These are phyloP conservation scores for Allium fistulosum DNA, from an alignment of 106 monocot species.

Conservation along the genomic window DNA sequence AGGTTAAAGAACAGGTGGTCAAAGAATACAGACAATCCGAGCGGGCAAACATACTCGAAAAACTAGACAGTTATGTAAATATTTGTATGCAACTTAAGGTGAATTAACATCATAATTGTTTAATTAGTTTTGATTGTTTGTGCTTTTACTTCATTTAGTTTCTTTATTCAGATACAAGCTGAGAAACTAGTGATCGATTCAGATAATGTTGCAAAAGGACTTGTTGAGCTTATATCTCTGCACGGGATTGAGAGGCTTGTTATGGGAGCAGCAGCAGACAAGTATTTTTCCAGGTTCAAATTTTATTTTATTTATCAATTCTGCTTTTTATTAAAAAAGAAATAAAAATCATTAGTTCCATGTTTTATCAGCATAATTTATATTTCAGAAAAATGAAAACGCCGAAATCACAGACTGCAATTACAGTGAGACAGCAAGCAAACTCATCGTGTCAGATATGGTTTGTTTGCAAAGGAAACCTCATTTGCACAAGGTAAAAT, in stretches of 20 bases:
- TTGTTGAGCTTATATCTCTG: conserved; percentile 24
- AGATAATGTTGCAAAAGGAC: conserved; percentile 33
- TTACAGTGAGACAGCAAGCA: conserved; percentile 32
- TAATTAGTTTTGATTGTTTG: too few species aligned
- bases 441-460: conserved; percentile 36
- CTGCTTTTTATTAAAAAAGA: background rate
- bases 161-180: conserved; percentile 21
- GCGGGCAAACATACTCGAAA: conserved; percentile 20
- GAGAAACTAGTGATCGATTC: conserved; percentile 30
- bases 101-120: background rate
- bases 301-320: background rate
- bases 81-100: conserved; percentile 21
- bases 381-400: conserved; percentile 37
- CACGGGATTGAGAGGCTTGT: conserved; percentile 41
- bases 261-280: conserved; percentile 46
- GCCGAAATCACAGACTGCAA: conserved; percentile 42
- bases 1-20: conserved; percentile 25
- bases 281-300: conserved; percentile 20
- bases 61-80: conserved; percentile 17
- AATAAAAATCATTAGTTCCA: too few species aligned
- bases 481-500: conserved; percentile 43
- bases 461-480: conserved; percentile 53
- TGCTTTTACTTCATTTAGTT: background rate
- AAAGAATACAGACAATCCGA: conserved; percentile 30
- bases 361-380: too few species aligned